Percentiles rank a stretch among this genome's conserved stretches.
These are phyloP conservation scores for Candida maltosa DNA, from an alignment of 805 yeast species.

Conservation along the genomic window DNA sequence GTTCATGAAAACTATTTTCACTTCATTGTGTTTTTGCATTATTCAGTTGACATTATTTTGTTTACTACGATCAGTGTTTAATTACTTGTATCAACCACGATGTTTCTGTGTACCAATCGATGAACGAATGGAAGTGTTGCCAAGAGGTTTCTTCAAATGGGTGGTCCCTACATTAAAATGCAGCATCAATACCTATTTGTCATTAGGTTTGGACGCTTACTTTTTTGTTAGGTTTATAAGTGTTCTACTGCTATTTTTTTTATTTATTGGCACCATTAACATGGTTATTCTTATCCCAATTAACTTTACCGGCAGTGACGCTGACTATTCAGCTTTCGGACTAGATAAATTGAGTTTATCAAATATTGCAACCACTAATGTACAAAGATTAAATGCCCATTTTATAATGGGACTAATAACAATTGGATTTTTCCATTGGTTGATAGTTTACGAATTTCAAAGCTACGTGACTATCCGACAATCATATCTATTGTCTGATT, in stretches of 20 bases:
- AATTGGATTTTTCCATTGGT: conserved; percentile 52
- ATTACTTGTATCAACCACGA: conserved; percentile 53
- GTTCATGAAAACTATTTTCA: conserved; percentile 51
- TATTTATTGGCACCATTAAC: conserved; percentile 49
- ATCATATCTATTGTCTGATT: conserved; percentile 28
- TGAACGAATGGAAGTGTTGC: conserved; percentile 35
- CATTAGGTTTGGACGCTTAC: conserved; percentile 71
- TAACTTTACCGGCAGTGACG: conserved; percentile 44
- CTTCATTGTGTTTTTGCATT: conserved; percentile 52
- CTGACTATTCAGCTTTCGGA: conserved; percentile 36
- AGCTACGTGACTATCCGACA: conserved; percentile 49
- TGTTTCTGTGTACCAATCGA: conserved; percentile 40
- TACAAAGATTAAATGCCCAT: conserved; percentile 56
- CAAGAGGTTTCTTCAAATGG: conserved; percentile 56
- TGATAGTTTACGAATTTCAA: conserved; percentile 55
- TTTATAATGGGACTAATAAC: conserved; percentile 55
- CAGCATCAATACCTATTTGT: conserved; percentile 42
- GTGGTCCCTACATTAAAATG: conserved; percentile 37
- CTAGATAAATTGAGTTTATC: conserved; percentile 72
- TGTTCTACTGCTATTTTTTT: conserved; percentile 49
- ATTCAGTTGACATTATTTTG: conserved; percentile 48
- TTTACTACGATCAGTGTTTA: conserved; percentile 29
- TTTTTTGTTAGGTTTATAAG: conserved; percentile 63
- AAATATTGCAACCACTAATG: conserved; percentile 54
- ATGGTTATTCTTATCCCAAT: conserved; percentile 64